Base-by-base conservation (phyloP, 129 eudicot genomes). In the Centella asiatica region DNA sequence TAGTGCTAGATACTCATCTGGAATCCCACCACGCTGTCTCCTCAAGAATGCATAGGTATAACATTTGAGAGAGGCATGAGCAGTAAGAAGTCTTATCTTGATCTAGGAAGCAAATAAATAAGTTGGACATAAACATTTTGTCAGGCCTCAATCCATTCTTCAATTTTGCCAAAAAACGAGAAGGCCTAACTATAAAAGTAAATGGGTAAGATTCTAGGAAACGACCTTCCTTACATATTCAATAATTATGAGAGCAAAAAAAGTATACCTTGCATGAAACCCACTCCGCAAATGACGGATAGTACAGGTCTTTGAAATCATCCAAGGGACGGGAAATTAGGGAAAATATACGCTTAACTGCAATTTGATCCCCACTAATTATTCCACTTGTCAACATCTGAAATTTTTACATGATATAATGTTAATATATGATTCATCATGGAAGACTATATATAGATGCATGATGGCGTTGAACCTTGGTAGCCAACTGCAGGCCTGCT, bases 231-330 rank as follows among this genome's bases (percentile, higher is more conserved):
- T 42, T 12, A 12, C n/a, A 62, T n/a, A 22, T 25, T n/a, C n/a
- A n/a, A n/a, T n/a, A n/a, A n/a, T n/a, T n/a, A n/a, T 75, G 17
- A 31, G 44, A 17, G 15, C 9, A 11, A 34, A 70, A 42, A 29
- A 40, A 51, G 37, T 32, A 67, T 66, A 87, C 98, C 98, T 84
- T 87, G 86, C 94, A 87, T 36, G 98, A 92, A 64, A 87, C 98
- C 98, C 98, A 92, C 72, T 92, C 98, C 22, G 98, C 98, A 87
- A 81, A 92, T 54, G 98, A 92, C 34, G 98, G 95, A 74, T 84
- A 87, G 73, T 79, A 92, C 61, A 92, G 94, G 78, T 78, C 95
- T 72, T 82, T 85, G 64, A 92, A 92, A 68, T 92, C 87, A 62
- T 84, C 83, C 59, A 92, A 82, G 55, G 98, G 98, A 64, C 89